A percentile compares a stretch with the other conserved stretches of the same genome.
Evolutionary conservation across 768 basidiomycete species (phyloP).

Genomic region (Podaxis sp.): DNA sequence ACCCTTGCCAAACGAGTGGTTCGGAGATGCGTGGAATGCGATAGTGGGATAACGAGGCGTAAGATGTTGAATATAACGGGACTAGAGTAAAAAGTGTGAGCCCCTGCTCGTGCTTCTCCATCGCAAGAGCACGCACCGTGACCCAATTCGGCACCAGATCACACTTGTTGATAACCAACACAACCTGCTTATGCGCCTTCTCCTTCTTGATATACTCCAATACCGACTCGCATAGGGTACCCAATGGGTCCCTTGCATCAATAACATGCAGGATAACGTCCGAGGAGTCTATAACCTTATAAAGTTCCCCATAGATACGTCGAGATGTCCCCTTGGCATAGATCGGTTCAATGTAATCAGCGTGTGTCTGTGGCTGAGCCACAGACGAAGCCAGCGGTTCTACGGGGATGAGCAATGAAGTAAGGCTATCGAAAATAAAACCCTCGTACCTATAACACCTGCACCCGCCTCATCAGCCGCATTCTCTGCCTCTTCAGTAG

Average conservation of each 20-base stretch:
- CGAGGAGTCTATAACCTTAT: conserved; percentile 99
- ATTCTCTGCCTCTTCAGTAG: conserved; percentile 52
- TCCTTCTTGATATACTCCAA: conserved; percentile 93
- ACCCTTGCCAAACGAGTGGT: conserved; percentile 98
- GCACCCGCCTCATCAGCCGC: conserved; percentile 36
- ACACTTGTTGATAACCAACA: conserved; percentile 97
- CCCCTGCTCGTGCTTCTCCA: neutral
- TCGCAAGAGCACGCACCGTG: conserved; percentile 62
- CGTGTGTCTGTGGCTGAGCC: conserved; percentile 61
- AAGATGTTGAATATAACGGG: conserved; percentile 93
- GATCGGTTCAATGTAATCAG: conserved; percentile 85
- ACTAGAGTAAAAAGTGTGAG: conserved; percentile 43
- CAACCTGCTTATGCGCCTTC: conserved; percentile 96
- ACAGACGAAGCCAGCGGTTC: conserved; percentile 51
- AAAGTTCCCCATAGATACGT: conserved; percentile 96
- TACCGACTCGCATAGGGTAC: conserved; percentile 93
- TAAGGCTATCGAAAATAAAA: neutral
- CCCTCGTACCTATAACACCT: conserved; percentile 44
- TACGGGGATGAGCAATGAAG: conserved; percentile 19
- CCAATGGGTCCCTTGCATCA: conserved; percentile 93
- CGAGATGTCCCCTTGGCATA: conserved; percentile 94
- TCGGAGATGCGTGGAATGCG: conserved; percentile 98
- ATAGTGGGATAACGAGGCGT: conserved; percentile 95
- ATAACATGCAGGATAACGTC: conserved; percentile 95
- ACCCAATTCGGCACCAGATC: conserved; percentile 99